phyloP scores from a whole-genome alignment of 371 early-diverging fungal genomes.

The Entomophthora muscae region DNA sequence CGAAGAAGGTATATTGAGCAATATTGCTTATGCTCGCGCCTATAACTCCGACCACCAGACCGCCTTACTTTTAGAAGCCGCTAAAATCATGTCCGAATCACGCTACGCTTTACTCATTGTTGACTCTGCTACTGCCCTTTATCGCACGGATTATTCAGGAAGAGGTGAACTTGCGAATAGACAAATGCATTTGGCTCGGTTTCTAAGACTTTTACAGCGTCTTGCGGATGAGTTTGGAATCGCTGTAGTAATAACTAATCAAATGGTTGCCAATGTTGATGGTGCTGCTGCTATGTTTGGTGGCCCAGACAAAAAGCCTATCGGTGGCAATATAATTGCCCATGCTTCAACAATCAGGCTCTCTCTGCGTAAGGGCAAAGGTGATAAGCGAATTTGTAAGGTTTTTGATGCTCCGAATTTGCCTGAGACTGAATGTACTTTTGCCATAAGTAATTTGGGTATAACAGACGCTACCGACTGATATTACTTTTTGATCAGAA shows the following conservation, averaged over 20 bases:
- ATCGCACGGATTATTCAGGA: slow-evolving; percentile 96
- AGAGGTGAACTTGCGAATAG: slow-evolving; percentile 96
- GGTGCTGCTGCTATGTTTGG: slow-evolving; percentile 84
- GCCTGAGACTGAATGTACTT: slow-evolving; percentile 68
- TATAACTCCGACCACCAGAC: slow-evolving; percentile 98
- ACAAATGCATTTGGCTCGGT: slow-evolving; percentile 93
- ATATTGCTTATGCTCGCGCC: slow-evolving; percentile 94
- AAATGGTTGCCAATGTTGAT: slow-evolving; percentile 97
- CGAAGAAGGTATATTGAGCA: slow-evolving; percentile 80
- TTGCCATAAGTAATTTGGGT: slow-evolving; percentile 56
- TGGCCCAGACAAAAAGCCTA: slow-evolving; percentile 78
- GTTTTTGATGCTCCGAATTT: slow-evolving; percentile 78
- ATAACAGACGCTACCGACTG: slow-evolving; percentile 55
- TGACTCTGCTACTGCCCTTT: slow-evolving; percentile 93
- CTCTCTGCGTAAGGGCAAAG: slow-evolving; percentile 70
- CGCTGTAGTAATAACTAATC: slow-evolving; percentile 97
- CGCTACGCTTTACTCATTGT: slow-evolving; percentile 85
- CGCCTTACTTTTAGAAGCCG: slow-evolving; percentile 76
- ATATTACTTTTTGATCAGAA: background rate
- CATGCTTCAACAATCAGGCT: slow-evolving; percentile 43
- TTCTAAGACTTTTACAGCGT: slow-evolving; percentile 74
- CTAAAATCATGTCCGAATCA: slow-evolving; percentile 93
- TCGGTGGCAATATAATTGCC: slow-evolving; percentile 62
- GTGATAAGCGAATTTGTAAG: slow-evolving; percentile 71
- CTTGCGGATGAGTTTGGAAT: slow-evolving; percentile 97